Conservation (phyloP, 352 stramenopile genomes). For the Pythium brassicae region DNA sequence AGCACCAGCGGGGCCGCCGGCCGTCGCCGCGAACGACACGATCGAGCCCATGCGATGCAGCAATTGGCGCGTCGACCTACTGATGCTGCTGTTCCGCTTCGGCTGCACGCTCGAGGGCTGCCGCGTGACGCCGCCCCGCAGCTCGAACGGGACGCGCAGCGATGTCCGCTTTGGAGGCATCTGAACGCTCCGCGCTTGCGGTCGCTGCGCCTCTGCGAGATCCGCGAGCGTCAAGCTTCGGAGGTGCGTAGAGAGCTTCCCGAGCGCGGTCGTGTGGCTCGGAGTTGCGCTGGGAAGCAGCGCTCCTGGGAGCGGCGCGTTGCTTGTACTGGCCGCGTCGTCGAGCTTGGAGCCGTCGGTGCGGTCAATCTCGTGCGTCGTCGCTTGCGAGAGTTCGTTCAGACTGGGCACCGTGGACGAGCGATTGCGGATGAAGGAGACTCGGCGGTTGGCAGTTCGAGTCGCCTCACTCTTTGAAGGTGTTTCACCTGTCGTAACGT, state of each 20-base stretch:
- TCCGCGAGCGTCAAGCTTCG: neutral
- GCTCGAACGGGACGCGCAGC: neutral
- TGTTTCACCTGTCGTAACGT: no score
- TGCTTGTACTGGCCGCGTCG: neutral
- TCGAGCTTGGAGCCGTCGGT: neutral
- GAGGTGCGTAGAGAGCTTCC: neutral
- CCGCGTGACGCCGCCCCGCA: neutral
- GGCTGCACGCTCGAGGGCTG: neutral
- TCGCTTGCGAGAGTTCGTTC: neutral
- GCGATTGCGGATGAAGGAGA: neutral
- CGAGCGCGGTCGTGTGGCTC: neutral
- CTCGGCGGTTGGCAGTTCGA: neutral
- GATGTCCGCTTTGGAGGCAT: neutral
- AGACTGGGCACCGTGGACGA: neutral
- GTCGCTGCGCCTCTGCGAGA: neutral
- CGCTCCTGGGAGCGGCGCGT: neutral
- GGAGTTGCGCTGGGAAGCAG: neutral
- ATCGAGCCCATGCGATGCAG: conserved; percentile 2
- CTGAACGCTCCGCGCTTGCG: neutral
- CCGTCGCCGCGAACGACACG: conserved; percentile 1
- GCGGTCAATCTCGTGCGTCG: neutral
- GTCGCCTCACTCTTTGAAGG: no score
- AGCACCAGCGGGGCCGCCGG: neutral
- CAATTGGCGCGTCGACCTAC: neutral
- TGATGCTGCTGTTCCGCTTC: conserved; percentile 1